These are phyloP conservation scores for Candida hispaniensis DNA, from an alignment of 805 yeast species.

Conservation along the genomic window DNA sequence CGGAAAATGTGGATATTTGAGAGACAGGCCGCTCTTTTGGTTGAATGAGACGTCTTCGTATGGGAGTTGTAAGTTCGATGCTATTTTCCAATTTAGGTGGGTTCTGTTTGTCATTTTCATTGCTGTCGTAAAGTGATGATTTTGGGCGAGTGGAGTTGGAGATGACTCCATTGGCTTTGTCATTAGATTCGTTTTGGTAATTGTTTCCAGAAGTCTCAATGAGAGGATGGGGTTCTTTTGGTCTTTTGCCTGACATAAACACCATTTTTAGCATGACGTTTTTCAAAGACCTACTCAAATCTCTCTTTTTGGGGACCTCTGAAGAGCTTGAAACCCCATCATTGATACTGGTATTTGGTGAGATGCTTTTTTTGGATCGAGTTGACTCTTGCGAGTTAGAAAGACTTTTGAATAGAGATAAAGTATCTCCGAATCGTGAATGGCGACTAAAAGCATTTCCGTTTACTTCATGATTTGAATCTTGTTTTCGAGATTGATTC, in stretches of 20 bases:
- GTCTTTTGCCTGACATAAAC: slow-evolving; percentile 8
- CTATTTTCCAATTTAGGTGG: no score
- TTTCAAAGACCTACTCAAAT: slow-evolving; percentile 16
- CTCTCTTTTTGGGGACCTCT: slow-evolving; percentile 3
- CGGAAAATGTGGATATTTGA: slow-evolving; percentile 38
- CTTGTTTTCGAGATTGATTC: no score
- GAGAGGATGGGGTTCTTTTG: neutral
- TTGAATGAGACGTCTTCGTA: slow-evolving; percentile 1
- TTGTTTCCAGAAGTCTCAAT: neutral
- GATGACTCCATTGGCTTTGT: neutral
- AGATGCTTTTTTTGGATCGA: no score
- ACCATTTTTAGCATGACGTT: slow-evolving; percentile 18
- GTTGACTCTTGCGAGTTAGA: no score
- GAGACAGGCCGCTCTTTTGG: slow-evolving; percentile 38
- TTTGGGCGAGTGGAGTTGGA: slow-evolving; percentile 8
- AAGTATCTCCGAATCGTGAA: no score
- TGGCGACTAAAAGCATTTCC: no score
- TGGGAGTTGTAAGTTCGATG: slow-evolving; percentile 9
- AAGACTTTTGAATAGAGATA: no score
- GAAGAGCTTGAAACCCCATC: slow-evolving; percentile 7
- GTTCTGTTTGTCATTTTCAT: no score
- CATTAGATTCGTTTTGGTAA: neutral
- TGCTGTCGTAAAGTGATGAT: neutral
- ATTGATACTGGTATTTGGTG: no score
- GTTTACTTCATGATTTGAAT: no score